A percentile compares a stretch with the other conserved stretches of the same genome.
Evolutionary conservation across 306 rosid genomes (phyloP).

Genomic region (Prinsepia uniflora): DNA sequence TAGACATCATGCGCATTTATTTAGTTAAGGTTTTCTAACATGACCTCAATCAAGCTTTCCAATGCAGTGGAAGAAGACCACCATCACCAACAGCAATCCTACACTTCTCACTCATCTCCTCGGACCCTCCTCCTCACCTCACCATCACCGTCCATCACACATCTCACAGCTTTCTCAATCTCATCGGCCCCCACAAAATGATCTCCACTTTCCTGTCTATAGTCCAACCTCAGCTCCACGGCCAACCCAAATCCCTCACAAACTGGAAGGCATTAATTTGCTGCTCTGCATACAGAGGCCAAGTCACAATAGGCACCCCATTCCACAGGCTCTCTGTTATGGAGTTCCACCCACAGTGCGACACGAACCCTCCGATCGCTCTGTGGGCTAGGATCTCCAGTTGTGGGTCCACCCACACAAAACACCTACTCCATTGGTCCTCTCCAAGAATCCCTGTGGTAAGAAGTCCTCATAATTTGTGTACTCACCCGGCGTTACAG

Average conservation of each 20-base stretch:
- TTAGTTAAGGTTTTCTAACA: neutral
- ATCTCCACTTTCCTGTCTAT: slow-evolving; percentile 2
- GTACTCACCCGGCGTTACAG: neutral
- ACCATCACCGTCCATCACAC: slow-evolving; percentile 21
- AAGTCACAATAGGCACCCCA: slow-evolving; percentile 40
- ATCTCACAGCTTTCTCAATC: slow-evolving; percentile 23
- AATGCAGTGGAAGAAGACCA: slow-evolving; percentile 30
- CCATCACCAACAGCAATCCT: slow-evolving; percentile 20
- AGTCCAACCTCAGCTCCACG: slow-evolving; percentile 30
- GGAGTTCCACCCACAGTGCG: slow-evolving; percentile 49
- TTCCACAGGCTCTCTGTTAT: slow-evolving; percentile 35
- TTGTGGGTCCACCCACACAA: slow-evolving; percentile 41
- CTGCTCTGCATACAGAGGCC: slow-evolving; percentile 41
- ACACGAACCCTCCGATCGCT: slow-evolving; percentile 31
- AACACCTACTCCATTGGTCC: slow-evolving; percentile 23
- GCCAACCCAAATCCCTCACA: slow-evolving; percentile 33
- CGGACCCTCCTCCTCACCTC: slow-evolving; percentile 23
- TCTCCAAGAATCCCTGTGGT: slow-evolving; percentile 31
- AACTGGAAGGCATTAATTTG: slow-evolving; percentile 30
- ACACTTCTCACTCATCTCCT: slow-evolving; percentile 17
- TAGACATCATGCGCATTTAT: neutral
- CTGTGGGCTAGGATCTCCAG: slow-evolving; percentile 25
- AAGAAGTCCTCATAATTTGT: slow-evolving; percentile 7
- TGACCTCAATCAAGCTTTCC: slow-evolving; percentile 14
- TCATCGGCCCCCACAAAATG: slow-evolving; percentile 16